phyloP scores from a whole-genome alignment of 306 rosid genomes.

The Glycine latifolia region DNA sequence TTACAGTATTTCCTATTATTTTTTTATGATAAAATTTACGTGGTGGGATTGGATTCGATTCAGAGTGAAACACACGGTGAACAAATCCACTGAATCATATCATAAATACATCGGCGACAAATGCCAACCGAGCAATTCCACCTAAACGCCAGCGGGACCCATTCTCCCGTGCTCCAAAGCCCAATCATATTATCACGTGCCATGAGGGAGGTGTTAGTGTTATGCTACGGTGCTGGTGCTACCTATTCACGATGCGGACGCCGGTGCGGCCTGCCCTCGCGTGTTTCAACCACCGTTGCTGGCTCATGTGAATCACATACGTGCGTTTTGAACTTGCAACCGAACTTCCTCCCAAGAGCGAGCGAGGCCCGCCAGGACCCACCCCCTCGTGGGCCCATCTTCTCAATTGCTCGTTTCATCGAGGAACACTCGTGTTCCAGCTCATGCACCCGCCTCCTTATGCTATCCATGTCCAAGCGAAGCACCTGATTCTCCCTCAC shows the following conservation, averaged over 20 bases:
- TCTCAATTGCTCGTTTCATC: background rate
- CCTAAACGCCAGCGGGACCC: background rate
- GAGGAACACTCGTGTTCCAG: background rate
- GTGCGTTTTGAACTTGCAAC: conserved; percentile 30
- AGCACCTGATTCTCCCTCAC: conserved; percentile 27
- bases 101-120: background rate
- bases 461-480: conserved; percentile 33
- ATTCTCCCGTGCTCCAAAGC: background rate
- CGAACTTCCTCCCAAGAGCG: background rate
- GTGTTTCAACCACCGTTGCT: background rate
- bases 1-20: background rate
- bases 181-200: conserved; percentile 8
- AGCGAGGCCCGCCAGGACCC: conserved; percentile 12
- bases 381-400: background rate
- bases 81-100: background rate
- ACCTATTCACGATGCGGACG: background rate
- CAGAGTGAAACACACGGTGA: background rate
- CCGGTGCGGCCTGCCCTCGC: background rate
- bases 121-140: background rate
- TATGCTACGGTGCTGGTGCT: background rate
- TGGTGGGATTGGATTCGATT: background rate
- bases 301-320: conserved; percentile 20
- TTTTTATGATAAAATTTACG: background rate
- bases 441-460: conserved; percentile 5
- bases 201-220: background rate